Conservation (phyloP, 331 rosid genomes). For the Rosa hybrid region DNA sequence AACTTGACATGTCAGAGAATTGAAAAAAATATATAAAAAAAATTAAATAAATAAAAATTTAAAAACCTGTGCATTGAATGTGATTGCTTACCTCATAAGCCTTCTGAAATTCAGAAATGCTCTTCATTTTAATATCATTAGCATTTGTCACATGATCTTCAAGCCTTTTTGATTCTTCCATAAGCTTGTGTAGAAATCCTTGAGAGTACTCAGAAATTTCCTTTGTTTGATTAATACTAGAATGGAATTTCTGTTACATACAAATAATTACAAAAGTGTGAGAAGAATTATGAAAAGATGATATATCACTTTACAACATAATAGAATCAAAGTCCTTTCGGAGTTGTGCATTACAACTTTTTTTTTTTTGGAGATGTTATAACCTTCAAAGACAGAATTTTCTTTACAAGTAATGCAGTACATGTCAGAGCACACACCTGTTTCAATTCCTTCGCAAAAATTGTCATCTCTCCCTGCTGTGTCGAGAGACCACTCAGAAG, state of each 20-base stretch:
- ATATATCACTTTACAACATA: background rate
- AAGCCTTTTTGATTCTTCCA: conserved; percentile 61
- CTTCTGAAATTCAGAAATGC: conserved; percentile 71
- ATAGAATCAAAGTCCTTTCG: background rate
- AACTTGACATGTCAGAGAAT: conserved; percentile 30
- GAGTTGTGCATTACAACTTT: background rate
- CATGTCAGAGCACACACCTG: conserved; percentile 50
- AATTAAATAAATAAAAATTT: no score
- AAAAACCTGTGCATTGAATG: background rate
- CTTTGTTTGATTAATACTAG: conserved; percentile 58
- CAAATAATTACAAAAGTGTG: background rate
- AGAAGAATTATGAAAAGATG: background rate
- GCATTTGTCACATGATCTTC: conserved; percentile 52
- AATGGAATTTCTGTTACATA: conserved; percentile 58
- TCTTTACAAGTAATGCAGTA: background rate
- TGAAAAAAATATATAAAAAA: background rate
- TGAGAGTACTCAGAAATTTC: conserved; percentile 66
- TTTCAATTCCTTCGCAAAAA: conserved; percentile 68
- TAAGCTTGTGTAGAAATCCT: conserved; percentile 62
- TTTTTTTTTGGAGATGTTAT: background rate
- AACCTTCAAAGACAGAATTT: background rate
- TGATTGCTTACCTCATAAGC: conserved; percentile 62
- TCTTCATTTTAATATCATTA: conserved; percentile 57
- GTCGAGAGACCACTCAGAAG: conserved; percentile 67
- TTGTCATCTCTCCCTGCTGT: conserved; percentile 67